Evolutionary conservation across 2,329 filamentous ascomycete species (phyloP), one percentile per base, ranked within the genome.

Genomic region (Penicillium decumbens): DNA sequence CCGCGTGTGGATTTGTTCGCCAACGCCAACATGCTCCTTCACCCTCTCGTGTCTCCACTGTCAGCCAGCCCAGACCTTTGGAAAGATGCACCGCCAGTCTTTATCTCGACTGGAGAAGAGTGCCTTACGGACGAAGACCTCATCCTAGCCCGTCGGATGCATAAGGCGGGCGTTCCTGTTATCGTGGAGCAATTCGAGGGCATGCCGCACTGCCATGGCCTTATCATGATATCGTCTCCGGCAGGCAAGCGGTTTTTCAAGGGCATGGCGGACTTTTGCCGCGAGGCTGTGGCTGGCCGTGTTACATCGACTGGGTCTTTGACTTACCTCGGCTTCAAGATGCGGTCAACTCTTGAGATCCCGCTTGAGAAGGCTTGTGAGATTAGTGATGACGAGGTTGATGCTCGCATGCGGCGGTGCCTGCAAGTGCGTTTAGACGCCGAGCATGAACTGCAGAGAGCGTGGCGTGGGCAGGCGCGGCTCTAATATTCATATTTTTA

Each of bases 181-280:
- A 54, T 70, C 3, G 63, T 72, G 5, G 68, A 74, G 41, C 67
- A 69, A 41, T 74, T 71, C 42, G 73, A 76, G 50, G 73, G 72
- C 8, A 73, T 74, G 69, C 73, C 73, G 8, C 73, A 76, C 50
- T 74, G 72, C 43, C 74, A 89, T 63, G 80, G 78, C 0, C 60
- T 82, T 54, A 55, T 88, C 1, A 69, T 88, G 47, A 67, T 75
- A 1, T 67, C 70, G 4, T 64, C 76, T 2, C 63, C 73, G 1
- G 75, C 70, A 27, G 70, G 77, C 2, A 70, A 63, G 56, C 74
- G 77, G 41, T 86, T 81, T 59, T 77, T 81, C 49, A 66, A 75
- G 12, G 70, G 72, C 3, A 82, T 82, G 78, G 70, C 79, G 0
- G 67, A 65, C 1, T 89, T 89, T 47, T 70, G 67, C 43, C 60